A percentile compares a stretch with the other conserved stretches of the same genome.
phyloP scores from a whole-genome alignment of 805 yeast species.

The Pichia scutulata region DNA sequence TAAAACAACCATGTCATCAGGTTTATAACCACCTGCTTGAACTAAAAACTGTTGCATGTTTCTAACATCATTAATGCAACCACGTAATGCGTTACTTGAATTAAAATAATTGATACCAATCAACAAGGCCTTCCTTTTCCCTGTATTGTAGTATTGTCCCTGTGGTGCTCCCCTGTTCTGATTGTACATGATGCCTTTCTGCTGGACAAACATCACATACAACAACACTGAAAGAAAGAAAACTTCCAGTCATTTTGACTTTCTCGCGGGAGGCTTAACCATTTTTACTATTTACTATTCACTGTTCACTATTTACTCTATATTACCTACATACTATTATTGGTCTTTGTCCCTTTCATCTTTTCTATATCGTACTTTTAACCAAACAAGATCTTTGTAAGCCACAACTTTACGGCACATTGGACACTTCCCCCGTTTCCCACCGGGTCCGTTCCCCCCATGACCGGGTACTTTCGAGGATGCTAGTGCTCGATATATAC shows the following conservation, averaged over 20 bases:
- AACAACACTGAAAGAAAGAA: background rate
- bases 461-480: constrained; percentile 30
- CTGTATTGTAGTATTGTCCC: background rate
- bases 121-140: constrained; percentile 55
- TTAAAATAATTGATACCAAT: constrained; percentile 78
- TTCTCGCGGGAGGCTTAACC: background rate
- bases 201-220: background rate
- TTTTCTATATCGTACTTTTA: constrained; percentile 17
- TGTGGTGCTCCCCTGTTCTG: background rate
- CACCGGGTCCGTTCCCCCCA: constrained; percentile 1
- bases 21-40: constrained; percentile 37
- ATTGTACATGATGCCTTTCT: background rate
- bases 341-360: background rate
- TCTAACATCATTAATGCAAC: constrained; percentile 74
- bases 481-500: constrained; percentile 43
- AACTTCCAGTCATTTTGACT: background rate
- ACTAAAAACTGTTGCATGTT: constrained; percentile 37
- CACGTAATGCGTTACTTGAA: constrained; percentile 50
- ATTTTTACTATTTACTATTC: too few relatives aligned
- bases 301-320: too few relatives aligned
- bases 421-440: constrained; percentile 25
- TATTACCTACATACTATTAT: too few relatives aligned
- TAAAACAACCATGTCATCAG: constrained; percentile 50
- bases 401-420: constrained; percentile 26
- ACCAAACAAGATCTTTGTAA: constrained; percentile 27